phyloP scores from a whole-genome alignment of 1,284 basidiomycete species.

The Phellinidium pouzarii region DNA sequence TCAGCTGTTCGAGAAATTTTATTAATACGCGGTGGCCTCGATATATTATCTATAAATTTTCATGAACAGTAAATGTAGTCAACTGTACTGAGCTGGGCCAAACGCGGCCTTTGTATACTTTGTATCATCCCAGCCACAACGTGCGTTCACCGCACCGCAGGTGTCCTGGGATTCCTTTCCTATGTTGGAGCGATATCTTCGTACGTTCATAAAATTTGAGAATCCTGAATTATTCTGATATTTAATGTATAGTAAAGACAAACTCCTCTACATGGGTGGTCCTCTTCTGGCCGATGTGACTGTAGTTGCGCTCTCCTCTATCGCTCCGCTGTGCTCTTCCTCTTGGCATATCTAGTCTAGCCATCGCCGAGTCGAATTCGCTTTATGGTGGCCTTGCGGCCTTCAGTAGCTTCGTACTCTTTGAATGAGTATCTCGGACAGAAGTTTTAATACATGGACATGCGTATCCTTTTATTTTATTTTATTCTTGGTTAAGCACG shows the following conservation, averaged over 20 bases:
- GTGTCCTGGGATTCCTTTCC: slow-evolving; percentile 79
- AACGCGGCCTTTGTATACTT: no score
- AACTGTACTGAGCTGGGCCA: no score
- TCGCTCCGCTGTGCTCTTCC: slow-evolving; percentile 87
- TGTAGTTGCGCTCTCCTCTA: slow-evolving; percentile 77
- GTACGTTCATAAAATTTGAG: slow-evolving; percentile 32
- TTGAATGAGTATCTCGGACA: slow-evolving; percentile 70
- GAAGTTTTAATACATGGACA: no score
- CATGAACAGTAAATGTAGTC: no score
- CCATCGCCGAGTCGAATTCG: slow-evolving; percentile 71
- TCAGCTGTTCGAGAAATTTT: no score
- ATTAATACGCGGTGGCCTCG: no score
- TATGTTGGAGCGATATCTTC: slow-evolving; percentile 87
- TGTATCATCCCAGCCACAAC: no score
- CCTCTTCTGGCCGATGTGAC: slow-evolving; percentile 80
- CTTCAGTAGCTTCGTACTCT: slow-evolving; percentile 82
- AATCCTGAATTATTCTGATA: slow-evolving; percentile 2
- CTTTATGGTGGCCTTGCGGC: slow-evolving; percentile 85
- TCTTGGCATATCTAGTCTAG: slow-evolving; percentile 70
- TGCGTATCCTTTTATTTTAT: no score
- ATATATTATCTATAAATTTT: no score
- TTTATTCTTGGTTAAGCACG: no score
- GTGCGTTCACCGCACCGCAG: no score
- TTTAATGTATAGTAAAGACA: slow-evolving; percentile 63
- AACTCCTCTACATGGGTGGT: slow-evolving; percentile 80